Conservation (phyloP, 805 yeast genomes). For the Barnettozyma siamensis region DNA sequence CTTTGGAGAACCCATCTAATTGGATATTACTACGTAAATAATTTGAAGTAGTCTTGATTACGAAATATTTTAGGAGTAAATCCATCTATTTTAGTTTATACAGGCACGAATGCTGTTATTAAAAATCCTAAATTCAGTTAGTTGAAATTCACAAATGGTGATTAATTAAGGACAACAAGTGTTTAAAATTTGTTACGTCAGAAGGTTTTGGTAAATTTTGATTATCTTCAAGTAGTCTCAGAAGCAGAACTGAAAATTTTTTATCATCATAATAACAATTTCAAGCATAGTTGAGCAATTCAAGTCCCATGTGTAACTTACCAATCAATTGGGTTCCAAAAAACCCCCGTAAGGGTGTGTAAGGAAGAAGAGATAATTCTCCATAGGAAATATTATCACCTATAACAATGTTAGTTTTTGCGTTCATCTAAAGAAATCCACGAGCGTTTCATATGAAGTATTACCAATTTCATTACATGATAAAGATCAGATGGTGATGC, state of each 20-base stretch:
- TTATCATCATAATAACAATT: constrained; percentile 49
- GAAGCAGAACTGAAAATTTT: constrained; percentile 92
- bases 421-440: too few relatives aligned
- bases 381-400: too few relatives aligned
- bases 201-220: constrained; percentile 54
- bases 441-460: not conserved
- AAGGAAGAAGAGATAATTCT: too few relatives aligned
- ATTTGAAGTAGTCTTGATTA: too few relatives aligned
- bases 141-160: not conserved
- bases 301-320: too few relatives aligned
- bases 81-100: too few relatives aligned
- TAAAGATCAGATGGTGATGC: constrained; percentile 93
- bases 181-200: constrained; percentile 8
- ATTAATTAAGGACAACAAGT: not conserved
- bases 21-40: too few relatives aligned
- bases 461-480: not conserved
- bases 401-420: not conserved
- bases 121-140: not conserved
- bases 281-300: not conserved
- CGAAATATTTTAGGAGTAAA: too few relatives aligned
- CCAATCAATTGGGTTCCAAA: too few relatives aligned
- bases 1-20: too few relatives aligned
- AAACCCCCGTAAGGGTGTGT: too few relatives aligned
- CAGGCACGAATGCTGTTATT: too few relatives aligned
- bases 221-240: constrained; percentile 75